phyloP scores from a whole-genome alignment of 371 early-diverging fungal species.

The Mucor circinelloides region DNA sequence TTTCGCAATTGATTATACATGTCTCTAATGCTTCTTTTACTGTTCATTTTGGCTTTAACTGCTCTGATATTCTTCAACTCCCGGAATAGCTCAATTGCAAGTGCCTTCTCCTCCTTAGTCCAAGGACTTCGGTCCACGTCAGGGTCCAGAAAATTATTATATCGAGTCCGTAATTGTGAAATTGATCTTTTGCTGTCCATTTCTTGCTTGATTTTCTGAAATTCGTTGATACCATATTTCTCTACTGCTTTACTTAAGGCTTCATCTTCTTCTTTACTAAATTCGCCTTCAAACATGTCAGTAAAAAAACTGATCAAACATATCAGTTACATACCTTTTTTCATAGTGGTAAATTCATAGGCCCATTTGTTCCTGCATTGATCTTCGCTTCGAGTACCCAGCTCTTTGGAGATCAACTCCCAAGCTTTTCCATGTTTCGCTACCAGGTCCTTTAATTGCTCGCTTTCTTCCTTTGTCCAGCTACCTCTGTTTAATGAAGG shows the following conservation, averaged over 20 bases:
- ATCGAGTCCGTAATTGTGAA: constrained; percentile 20
- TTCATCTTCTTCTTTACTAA: constrained; percentile 23
- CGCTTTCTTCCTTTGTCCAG: constrained; percentile 19
- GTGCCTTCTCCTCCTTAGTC: constrained; percentile 34
- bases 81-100: background rate
- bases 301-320: background rate
- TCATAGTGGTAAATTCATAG: constrained; percentile 13
- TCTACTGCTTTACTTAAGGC: constrained; percentile 11
- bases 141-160: constrained; percentile 35
- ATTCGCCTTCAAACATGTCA: constrained; percentile 11
- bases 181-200: constrained; percentile 16
- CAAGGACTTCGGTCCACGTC: constrained; percentile 42
- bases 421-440: constrained; percentile 13
- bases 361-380: constrained; percentile 30
- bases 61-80: constrained; percentile 7
- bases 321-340: constrained; percentile 13
- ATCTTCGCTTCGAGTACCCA: constrained; percentile 16
- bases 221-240: constrained; percentile 12
- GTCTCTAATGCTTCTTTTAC: constrained; percentile 17
- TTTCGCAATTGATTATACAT: constrained; percentile 17
- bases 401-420: constrained; percentile 3
- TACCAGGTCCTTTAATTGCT: background rate
- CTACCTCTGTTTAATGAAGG: constrained; percentile 17
- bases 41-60: constrained; percentile 12
- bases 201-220: constrained; percentile 19